phyloP scores from a whole-genome alignment of 306 rosid species.

The Trichosanthes cucumerina region DNA sequence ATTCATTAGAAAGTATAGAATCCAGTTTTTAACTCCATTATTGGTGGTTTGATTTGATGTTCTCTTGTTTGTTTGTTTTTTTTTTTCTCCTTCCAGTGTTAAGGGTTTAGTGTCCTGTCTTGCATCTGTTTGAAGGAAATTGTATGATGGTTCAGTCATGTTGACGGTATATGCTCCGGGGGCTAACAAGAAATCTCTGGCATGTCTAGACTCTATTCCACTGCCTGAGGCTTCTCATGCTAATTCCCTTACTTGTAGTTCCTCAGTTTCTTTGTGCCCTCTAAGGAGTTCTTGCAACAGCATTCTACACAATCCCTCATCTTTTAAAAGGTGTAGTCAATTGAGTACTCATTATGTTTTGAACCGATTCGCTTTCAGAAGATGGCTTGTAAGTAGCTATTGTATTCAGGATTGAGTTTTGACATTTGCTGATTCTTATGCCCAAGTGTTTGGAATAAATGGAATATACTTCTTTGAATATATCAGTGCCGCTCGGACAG shows the following conservation, averaged over 20 bases:
- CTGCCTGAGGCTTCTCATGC: conserved; percentile 39
- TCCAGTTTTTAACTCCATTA: not conserved
- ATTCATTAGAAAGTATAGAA: not conserved
- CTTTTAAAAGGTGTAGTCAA: conserved; percentile 42
- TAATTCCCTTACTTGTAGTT: conserved; percentile 24
- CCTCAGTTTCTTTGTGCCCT: conserved; percentile 22
- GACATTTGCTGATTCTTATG: not conserved
- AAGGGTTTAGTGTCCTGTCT: not conserved
- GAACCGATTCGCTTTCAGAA: conserved; percentile 42
- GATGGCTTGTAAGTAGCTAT: conserved; percentile 55
- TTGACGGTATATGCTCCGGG: conserved; percentile 48
- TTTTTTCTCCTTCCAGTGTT: not conserved
- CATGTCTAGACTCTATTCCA: conserved; percentile 26
- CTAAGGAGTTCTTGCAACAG: conserved; percentile 24
- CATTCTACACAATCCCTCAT: conserved; percentile 24
- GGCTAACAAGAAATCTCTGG: conserved; percentile 33
- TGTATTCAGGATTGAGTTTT: not conserved
- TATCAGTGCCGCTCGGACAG: conserved; percentile 57
- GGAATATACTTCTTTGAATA: not conserved
- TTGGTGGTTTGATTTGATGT: not conserved
- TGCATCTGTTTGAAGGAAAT: conserved; percentile 20
- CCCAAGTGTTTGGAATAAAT: conserved; percentile 4
- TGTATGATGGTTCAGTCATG: conserved; percentile 73
- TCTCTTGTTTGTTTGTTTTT: not conserved
- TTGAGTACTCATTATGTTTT: conserved; percentile 36